Base-by-base conservation (phyloP, 1,284 basidiomycete species). In the Chondrostereum purpureum region DNA sequence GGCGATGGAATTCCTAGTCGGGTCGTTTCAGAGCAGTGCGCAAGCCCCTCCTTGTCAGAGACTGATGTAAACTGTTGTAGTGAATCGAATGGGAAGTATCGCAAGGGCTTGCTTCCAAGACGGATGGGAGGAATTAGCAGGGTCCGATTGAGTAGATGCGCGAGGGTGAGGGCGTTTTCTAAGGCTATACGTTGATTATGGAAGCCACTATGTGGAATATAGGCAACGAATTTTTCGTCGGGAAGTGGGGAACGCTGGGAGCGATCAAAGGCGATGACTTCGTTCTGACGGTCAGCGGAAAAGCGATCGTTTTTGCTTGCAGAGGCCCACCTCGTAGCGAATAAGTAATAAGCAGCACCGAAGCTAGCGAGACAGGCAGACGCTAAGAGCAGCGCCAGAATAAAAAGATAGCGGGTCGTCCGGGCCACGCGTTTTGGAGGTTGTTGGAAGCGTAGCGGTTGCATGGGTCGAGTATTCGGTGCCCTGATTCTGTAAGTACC, bases 131-230 rank as follows among this genome's bases (percentile, higher is more conserved):
- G 86, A 22, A 88, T 63, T 49, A 90, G 71, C 27, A 90, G 67
- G 8, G 84, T 90, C 45, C 86, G 82, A 60, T 85, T 83, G 44
- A 88, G 70, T 21, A 85, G 59, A 50, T 65, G 68, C 5, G 87
- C 72, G 43, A 90, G 71, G 11, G 80, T 69, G 22, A 90, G 71
- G 10, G 85, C 86, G 54, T 91, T 91, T 61, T 90, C 84, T 49
- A 91, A 71, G 19, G 84, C 80, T 50, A 92, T 88, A 27, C 87
- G 79, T 64, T 91, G 87, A 59, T 90, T 91, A 62, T 90, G 85
- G 52, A 87, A 84, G 2, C 87, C 86, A 51, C 80, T 83, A 55
- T 88, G 85, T n/a, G 83, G 82, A 21, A 88, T 66, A 53, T 85
- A 86, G 17, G 80, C 65, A 14, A 86, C 62, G 54, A 70, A 85